Evolutionary conservation across 2,329 filamentous ascomycete genomes (phyloP), one percentile per base, ranked within the genome.

Genomic region (Xylariales sp.): DNA sequence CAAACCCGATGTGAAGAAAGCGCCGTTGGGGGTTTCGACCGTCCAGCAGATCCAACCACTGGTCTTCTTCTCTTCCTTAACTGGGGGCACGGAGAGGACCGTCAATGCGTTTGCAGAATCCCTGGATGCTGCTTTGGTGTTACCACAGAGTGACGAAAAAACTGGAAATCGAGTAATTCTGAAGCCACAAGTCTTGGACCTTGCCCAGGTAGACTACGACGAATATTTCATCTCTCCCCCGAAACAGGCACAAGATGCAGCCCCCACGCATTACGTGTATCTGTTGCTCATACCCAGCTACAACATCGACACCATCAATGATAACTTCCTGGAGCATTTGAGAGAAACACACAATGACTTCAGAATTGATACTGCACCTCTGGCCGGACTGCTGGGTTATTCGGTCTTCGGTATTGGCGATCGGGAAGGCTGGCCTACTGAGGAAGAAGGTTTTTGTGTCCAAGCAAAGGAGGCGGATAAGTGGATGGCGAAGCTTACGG

Each of bases 401-500:
- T 88, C 88, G 0, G 89, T 97, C 0, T 97, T 97, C 66, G 93
- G 93, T 0, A 85, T 96, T 54, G 91, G 91, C 14, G 91, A 97
- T 58, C 81, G 77, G 45, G 87, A 95, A 57, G 88, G 86, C 41
- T 98, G 93, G 91, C 88, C 89, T 1, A 88, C 84, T 0, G 89
- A 95, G 62, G 78, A 83, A 42, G 86, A 93, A 50, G 91, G 91
- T 0, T 98, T 90, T 63, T 96, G 91, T 58, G 89, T 88, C 45
- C 91, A 97, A 58, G 91, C 91, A 2, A 86, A 83, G 54, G 83
- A 95, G 49, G 72, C 94, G 4, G 91, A 98, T 58, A 89, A 81
- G 57, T 97, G 93, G 91, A 87, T 98, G 85, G 89, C 91, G n/a
- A 94, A 89, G 57, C 65, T 98, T 53, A 95, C 90, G 0, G 83